These are phyloP conservation scores for Exophiala aquamarina DNA, from an alignment of 2,329 filamentous ascomycete species.

Conservation along the genomic window DNA sequence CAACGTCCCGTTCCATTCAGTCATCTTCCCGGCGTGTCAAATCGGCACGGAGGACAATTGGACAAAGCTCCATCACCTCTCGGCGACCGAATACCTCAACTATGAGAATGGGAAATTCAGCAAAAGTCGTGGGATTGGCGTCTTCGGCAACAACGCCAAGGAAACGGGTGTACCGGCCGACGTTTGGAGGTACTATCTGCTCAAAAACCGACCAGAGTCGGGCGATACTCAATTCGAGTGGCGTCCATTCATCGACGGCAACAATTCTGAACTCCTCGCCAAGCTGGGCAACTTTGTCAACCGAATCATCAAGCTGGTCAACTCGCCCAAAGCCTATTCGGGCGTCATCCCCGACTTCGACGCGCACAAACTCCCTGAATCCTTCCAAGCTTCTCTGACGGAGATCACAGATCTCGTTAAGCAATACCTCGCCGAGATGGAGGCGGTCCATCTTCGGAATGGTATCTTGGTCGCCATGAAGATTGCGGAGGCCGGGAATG, in stretches of 20 bases:
- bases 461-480: constrained; percentile 56
- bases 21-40: constrained; percentile 87
- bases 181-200: constrained; percentile 91
- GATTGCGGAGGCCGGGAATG: constrained; percentile 60
- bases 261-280: constrained; percentile 84
- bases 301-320: constrained; percentile 72
- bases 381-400: constrained; percentile 40
- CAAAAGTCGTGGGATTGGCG: constrained; percentile 84
- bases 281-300: constrained; percentile 74
- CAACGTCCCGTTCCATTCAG: constrained; percentile 82
- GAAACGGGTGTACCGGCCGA: constrained; percentile 81
- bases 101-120: constrained; percentile 90
- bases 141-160: constrained; percentile 87
- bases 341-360: constrained; percentile 64
- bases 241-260: constrained; percentile 76
- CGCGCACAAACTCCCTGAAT: constrained; percentile 38
- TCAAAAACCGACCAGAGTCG: constrained; percentile 81
- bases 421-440: constrained; percentile 58
- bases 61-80: constrained; percentile 87
- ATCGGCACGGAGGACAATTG: constrained; percentile 81
- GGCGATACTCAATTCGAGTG: constrained; percentile 89
- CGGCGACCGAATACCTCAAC: constrained; percentile 85
- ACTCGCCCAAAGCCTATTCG: constrained; percentile 66
- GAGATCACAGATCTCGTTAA: constrained; percentile 55
- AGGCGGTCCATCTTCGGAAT: constrained; percentile 60